phyloP scores from a whole-genome alignment of 108 stramenopile species.

The Skeletonema costatum region DNA sequence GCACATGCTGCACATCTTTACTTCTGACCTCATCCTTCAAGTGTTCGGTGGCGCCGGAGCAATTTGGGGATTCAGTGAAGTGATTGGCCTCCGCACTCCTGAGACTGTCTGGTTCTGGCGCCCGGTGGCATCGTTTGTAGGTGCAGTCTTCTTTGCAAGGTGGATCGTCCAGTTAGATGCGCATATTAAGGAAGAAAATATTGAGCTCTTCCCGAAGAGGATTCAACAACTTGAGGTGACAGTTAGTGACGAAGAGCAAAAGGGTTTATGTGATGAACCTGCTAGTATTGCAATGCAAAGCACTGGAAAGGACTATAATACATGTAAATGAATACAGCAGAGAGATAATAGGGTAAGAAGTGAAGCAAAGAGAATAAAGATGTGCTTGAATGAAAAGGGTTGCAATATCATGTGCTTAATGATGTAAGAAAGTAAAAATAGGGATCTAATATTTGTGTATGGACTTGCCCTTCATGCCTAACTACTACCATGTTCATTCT shows the following conservation, averaged over 20 bases:
- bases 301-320: neutral
- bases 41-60: constrained; percentile 18
- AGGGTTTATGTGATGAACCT: neutral
- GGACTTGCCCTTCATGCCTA: neutral
- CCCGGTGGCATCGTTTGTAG: constrained; percentile 40
- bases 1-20: neutral
- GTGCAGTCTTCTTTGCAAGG: constrained; percentile 48
- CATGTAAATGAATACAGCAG: neutral
- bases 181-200: neutral
- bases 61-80: constrained; percentile 69
- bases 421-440: neutral
- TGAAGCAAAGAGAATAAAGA: neutral
- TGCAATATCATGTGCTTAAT: neutral
- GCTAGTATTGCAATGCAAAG: neutral
- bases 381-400: neutral
- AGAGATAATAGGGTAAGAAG: neutral
- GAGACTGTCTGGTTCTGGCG: constrained; percentile 59
- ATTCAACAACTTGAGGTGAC: neutral
- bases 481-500: neutral
- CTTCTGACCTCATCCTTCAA: constrained; percentile 1
- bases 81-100: constrained; percentile 44
- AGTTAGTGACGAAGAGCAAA: neutral
- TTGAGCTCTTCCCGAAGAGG: neutral
- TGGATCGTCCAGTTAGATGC: constrained; percentile 17
- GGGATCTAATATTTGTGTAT: neutral